phyloP scores from a whole-genome alignment of 768 basidiomycete species.

The Mycena vulgaris region DNA sequence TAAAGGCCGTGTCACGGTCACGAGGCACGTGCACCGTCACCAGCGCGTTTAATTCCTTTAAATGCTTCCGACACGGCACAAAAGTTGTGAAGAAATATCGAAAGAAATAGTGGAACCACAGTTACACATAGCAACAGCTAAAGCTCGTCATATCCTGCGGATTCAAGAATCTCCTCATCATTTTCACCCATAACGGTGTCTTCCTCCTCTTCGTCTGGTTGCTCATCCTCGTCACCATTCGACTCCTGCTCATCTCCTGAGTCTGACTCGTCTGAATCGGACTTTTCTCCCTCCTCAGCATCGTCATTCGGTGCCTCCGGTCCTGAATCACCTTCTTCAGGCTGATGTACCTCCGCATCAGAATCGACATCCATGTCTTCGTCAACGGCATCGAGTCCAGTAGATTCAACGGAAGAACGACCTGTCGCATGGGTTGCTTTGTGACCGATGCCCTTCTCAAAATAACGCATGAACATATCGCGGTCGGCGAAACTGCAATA shows the following conservation, averaged over 20 bases:
- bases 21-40: no score
- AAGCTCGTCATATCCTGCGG: neutral
- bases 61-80: neutral
- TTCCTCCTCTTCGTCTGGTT: neutral
- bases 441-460: slow-evolving; percentile 50
- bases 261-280: neutral
- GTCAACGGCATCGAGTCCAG: neutral
- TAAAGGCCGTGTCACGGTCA: no score
- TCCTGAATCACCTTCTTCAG: no score
- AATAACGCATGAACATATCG: slow-evolving; percentile 56
- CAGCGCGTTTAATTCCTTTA: no score
- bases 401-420: neutral
- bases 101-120: neutral
- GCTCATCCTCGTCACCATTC: no score
- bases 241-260: neutral
- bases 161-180: neutral
- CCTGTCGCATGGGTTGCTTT: neutral
- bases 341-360: neutral
- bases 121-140: neutral
- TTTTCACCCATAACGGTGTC: neutral
- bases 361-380: slow-evolving; percentile 17
- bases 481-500: slow-evolving; percentile 54
- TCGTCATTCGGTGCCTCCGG: neutral
- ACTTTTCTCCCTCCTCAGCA: neutral
- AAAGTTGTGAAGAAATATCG: neutral